A percentile compares a stretch with the other conserved stretches of the same genome.
phyloP scores from a whole-genome alignment of 208 protist genomes.

The Acanthamoeba triangularis region DNA sequence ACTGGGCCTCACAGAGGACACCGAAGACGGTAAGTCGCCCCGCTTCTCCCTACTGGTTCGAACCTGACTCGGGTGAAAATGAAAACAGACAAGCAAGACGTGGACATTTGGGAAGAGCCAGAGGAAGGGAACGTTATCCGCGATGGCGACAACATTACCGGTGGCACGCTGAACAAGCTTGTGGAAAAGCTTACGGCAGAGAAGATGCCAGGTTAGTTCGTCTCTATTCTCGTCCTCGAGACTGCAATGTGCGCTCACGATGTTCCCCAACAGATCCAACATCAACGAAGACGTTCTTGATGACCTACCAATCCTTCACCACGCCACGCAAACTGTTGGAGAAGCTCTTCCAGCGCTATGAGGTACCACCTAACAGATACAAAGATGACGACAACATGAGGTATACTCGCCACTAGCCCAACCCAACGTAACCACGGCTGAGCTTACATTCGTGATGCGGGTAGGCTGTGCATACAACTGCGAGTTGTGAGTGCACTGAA shows the following conservation, averaged over 20 bases:
- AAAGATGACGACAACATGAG: neutral
- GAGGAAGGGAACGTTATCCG: conserved; percentile 58
- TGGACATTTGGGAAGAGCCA: conserved; percentile 72
- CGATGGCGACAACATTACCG: conserved; percentile 15
- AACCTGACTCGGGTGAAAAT: neutral
- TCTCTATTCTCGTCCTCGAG: neutral
- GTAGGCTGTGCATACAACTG: conserved; percentile 69
- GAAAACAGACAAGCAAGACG: conserved; percentile 30
- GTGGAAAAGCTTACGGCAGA: conserved; percentile 65
- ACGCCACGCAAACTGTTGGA: conserved; percentile 52
- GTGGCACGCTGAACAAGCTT: conserved; percentile 69
- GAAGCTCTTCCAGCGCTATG: conserved; percentile 78
- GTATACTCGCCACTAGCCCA: neutral
- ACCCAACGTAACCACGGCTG: neutral
- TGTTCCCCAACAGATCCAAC: conserved; percentile 7
- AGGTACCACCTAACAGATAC: conserved; percentile 42
- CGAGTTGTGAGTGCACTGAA: conserved; percentile 83
- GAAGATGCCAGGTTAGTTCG: conserved; percentile 5
- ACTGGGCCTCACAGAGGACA: conserved; percentile 12
- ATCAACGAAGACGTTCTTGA: conserved; percentile 26
- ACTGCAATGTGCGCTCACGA: neutral
- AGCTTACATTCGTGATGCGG: neutral
- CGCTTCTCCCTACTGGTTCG: neutral
- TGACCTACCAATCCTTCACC: conserved; percentile 78
- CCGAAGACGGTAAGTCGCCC: neutral